phyloP scores from a whole-genome alignment of 2,329 filamentous ascomycete species.

The Cytospora mali region DNA sequence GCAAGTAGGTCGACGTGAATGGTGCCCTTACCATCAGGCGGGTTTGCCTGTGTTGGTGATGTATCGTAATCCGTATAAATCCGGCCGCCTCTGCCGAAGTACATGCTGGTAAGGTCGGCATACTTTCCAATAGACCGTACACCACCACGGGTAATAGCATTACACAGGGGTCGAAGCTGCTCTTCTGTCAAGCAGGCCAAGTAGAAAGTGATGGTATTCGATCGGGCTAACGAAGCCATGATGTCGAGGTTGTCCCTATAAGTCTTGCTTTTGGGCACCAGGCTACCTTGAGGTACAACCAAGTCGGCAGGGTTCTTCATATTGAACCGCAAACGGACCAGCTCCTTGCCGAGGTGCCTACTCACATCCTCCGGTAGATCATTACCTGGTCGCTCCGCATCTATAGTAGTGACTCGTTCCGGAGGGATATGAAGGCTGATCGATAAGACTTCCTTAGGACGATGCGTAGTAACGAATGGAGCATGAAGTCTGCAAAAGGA shows the following conservation, averaged over 20 bases:
- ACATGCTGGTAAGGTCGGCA: not conserved
- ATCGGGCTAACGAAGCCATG: not conserved
- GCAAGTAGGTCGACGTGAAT: no score
- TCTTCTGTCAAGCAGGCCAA: not conserved
- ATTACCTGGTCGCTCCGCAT: not conserved
- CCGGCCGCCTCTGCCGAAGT: not conserved
- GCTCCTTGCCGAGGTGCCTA: not conserved
- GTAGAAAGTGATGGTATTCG: not conserved
- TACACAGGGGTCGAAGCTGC: not conserved
- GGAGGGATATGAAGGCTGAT: not conserved
- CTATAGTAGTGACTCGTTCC: not conserved
- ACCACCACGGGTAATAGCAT: not conserved
- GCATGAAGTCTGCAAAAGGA: not conserved
- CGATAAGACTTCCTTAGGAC: not conserved
- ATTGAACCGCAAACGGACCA: not conserved
- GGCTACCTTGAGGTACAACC: not conserved
- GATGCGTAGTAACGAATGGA: not conserved
- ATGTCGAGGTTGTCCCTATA: not conserved
- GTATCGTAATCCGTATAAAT: not conserved
- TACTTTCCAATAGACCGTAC: not conserved
- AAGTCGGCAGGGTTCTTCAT: not conserved
- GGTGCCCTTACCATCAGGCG: not conserved
- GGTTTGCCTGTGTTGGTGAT: not conserved
- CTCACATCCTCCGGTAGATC: not conserved
- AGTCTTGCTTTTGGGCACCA: not conserved